Evolutionary conservation across 768 basidiomycete genomes (phyloP).

Genomic region (Pleurotus eryngii): DNA sequence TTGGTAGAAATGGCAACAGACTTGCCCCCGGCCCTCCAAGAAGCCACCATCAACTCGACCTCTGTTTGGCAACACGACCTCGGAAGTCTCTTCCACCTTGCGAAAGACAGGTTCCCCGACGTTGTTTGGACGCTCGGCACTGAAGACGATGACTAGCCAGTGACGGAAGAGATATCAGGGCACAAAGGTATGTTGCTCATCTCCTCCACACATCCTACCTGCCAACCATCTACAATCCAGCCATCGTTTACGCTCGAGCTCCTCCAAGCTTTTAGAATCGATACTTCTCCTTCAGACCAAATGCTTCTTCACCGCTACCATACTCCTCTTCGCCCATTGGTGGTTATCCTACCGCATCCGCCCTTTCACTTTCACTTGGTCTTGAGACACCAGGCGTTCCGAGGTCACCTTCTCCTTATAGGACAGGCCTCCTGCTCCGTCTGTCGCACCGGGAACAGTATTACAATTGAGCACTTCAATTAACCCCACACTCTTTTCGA

Average conservation of each 20-base stretch:
- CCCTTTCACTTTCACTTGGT: conserved; percentile 52
- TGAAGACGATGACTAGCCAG: conserved; percentile 44
- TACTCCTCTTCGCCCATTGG: conserved; percentile 43
- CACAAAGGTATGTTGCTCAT: conserved; percentile 75
- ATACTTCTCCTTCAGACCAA: conserved; percentile 78
- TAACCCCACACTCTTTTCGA: conserved; percentile 79
- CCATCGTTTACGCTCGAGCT: conserved; percentile 92
- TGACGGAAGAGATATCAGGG: conserved; percentile 74
- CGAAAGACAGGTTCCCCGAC: conserved; percentile 94
- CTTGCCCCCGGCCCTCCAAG: conserved; percentile 52
- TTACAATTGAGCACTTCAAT: conserved; percentile 65
- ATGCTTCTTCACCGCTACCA: conserved; percentile 52
- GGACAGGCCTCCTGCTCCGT: conserved; percentile 45
- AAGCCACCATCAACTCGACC: conserved; percentile 68
- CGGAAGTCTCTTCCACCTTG: conserved; percentile 67
- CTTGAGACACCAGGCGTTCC: conserved; percentile 42
- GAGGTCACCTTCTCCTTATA: conserved; percentile 42
- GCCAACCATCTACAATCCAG: conserved; percentile 33
- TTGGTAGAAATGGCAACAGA: conserved; percentile 5
- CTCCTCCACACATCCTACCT: not conserved
- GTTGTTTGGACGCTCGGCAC: conserved; percentile 81
- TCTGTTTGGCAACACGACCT: conserved; percentile 78
- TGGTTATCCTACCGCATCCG: conserved; percentile 53
- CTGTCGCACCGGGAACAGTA: conserved; percentile 38
- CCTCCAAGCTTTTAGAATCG: conserved; percentile 88